Percentiles rank a stretch among this genome's conserved stretches.
These are phyloP conservation scores for Solanum microdontum DNA, from an alignment of 257 asterid species.

Conservation along the genomic window DNA sequence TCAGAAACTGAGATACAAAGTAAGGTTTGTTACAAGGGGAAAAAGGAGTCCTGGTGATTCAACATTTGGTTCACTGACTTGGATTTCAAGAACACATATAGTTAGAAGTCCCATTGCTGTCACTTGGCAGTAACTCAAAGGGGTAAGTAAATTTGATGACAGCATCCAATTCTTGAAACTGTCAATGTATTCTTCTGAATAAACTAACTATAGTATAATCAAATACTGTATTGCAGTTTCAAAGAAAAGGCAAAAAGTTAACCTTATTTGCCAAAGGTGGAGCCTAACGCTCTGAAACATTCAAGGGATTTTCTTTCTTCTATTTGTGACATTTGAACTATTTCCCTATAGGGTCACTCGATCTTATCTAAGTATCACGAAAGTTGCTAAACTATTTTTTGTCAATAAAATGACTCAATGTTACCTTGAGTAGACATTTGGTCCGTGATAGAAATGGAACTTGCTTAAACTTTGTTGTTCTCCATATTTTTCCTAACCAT, in stretches of 20 bases:
- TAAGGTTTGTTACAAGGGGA: conserved; percentile 22
- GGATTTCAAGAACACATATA: conserved; percentile 31
- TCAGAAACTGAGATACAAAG: conserved; percentile 39
- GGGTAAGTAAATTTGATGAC: background rate
- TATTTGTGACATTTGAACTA: background rate
- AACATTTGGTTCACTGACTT: conserved; percentile 45
- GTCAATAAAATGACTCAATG: background rate
- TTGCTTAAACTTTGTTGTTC: background rate
- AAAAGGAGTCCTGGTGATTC: conserved; percentile 5
- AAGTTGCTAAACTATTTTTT: background rate
- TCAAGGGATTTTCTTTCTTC: background rate
- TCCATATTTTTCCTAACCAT: background rate
- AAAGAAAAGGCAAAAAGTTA: background rate
- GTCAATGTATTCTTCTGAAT: background rate
- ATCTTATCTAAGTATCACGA: background rate
- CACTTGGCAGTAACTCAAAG: conserved; percentile 29
- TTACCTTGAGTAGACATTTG: background rate
- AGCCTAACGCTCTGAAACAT: background rate
- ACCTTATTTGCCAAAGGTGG: background rate
- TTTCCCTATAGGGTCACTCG: background rate
- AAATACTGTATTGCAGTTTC: background rate
- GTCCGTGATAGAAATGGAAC: background rate
- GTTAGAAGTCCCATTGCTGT: conserved; percentile 68
- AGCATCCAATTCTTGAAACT: background rate
- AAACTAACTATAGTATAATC: background rate